A percentile compares a stretch with the other conserved stretches of the same genome.
Conservation (phyloP, 2,329 filamentous ascomycete species). For the Amylocarpus encephaloides region DNA sequence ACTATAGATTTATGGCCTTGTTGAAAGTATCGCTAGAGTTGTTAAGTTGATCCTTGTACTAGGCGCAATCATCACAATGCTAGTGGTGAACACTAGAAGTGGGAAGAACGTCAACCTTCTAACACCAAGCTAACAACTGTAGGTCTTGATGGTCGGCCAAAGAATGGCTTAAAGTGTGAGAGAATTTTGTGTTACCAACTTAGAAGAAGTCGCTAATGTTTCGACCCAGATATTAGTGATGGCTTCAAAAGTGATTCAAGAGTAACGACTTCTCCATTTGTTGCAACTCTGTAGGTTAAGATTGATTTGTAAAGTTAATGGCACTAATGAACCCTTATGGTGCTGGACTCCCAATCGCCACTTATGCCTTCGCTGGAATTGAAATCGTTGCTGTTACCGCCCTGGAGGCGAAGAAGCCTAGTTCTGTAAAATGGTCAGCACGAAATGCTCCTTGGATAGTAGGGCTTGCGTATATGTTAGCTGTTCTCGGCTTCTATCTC, state of each 20-base stretch:
- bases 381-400: constrained; percentile 32
- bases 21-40: not conserved
- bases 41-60: not conserved
- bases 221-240: not conserved
- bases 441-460: constrained; percentile 22
- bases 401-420: constrained; percentile 28
- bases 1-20: not conserved
- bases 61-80: not conserved
- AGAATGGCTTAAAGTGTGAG: not conserved
- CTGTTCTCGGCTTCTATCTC: constrained; percentile 1
- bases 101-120: not conserved
- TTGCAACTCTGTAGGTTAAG: not conserved
- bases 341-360: constrained; percentile 29
- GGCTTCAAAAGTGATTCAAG: not conserved
- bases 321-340: constrained; percentile 9
- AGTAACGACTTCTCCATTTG: not conserved
- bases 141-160: not conserved
- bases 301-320: not conserved
- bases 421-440: constrained; percentile 22
- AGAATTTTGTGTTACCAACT: not conserved
- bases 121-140: not conserved
- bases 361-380: constrained; percentile 32
- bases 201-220: not conserved
- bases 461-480: constrained; percentile 1
- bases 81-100: not conserved